Evolutionary conservation across 2,329 filamentous ascomycete genomes (phyloP).

Genomic region (Bipolaris zeicola): DNA sequence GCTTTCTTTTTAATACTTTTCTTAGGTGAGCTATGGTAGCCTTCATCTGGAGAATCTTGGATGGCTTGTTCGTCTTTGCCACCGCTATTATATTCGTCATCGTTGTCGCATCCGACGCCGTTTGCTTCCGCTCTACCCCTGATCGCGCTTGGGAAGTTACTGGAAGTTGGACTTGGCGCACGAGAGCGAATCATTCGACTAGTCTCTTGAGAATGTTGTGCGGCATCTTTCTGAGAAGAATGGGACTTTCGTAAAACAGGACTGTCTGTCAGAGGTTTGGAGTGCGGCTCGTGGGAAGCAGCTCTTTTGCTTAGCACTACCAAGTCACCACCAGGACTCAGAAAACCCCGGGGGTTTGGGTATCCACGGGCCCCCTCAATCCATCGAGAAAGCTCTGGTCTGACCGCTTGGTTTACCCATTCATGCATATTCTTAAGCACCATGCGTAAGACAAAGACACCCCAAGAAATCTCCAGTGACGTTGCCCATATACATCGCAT

Average conservation of each 20-base stretch:
- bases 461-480: slow-evolving; percentile 22
- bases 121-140: background rate
- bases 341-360: background rate
- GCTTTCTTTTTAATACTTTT: no score
- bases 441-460: slow-evolving; percentile 15
- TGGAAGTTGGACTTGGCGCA: background rate
- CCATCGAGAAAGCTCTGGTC: background rate
- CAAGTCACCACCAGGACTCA: background rate
- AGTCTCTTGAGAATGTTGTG: background rate
- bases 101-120: no score
- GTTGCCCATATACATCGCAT: slow-evolving; percentile 25
- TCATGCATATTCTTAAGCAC: slow-evolving; percentile 17
- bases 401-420: slow-evolving; percentile 13
- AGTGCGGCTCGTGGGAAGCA: background rate
- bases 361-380: background rate
- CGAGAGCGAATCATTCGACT: background rate
- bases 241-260: background rate
- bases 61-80: no score
- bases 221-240: no score
- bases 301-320: background rate
- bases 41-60: no score
- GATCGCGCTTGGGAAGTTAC: background rate
- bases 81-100: no score
- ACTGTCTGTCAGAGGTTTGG: background rate
- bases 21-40: no score